These are phyloP conservation scores for Parathielavia appendiculata DNA, from an alignment of 495 filamentous ascomycete genomes.

Conservation along the genomic window DNA sequence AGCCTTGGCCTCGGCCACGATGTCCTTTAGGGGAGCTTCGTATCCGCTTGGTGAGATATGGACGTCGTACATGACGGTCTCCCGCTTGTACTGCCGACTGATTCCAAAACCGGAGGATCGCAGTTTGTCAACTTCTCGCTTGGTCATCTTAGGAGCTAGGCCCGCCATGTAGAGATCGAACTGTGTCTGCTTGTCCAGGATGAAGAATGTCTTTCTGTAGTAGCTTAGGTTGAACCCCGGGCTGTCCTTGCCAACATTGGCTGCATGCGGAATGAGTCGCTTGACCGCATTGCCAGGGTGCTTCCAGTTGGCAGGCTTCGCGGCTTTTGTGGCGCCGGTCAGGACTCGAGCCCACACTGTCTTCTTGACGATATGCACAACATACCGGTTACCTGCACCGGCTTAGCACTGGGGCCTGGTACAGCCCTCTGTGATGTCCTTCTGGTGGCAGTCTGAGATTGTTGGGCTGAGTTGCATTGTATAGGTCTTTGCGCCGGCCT, in stretches of 20 bases:
- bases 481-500: too few relatives aligned
- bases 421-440: neutral
- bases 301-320: neutral
- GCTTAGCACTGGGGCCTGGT: neutral
- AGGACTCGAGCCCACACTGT: neutral
- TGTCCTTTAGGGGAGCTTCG: neutral
- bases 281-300: neutral
- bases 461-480: neutral
- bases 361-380: neutral
- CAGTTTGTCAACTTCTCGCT: neutral
- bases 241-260: neutral
- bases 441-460: neutral
- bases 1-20: constrained; percentile 1
- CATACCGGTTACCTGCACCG: neutral
- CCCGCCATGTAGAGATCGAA: constrained; percentile 17
- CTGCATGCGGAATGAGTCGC: neutral
- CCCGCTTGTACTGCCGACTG: neutral
- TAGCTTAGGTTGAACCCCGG: neutral
- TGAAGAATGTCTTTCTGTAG: neutral
- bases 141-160: constrained; percentile 10
- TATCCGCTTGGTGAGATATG: neutral
- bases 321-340: neutral
- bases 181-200: neutral
- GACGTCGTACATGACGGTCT: constrained; percentile 9
- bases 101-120: neutral